A percentile compares a stretch with the other conserved stretches of the same genome.
These are phyloP conservation scores for Pseudopithomyces maydicus DNA, from an alignment of 2,329 filamentous ascomycete species.

Conservation along the genomic window DNA sequence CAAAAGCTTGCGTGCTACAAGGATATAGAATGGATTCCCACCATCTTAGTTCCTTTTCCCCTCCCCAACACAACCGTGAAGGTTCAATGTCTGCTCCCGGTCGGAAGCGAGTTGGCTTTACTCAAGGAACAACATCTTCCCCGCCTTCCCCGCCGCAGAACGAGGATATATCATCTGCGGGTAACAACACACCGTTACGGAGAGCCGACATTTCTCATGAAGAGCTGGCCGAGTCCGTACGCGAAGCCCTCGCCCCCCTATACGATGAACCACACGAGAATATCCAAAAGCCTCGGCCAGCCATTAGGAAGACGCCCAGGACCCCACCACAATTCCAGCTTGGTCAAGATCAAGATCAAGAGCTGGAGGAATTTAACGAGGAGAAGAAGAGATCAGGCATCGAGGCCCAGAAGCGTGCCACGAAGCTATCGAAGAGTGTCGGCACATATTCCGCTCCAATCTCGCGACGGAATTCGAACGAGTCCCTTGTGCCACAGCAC, in stretches of 20 bases:
- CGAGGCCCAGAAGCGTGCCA: constrained; percentile 41
- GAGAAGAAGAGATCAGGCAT: constrained; percentile 42
- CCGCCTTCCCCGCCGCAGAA: constrained; percentile 24
- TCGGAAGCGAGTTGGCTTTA: constrained; percentile 44
- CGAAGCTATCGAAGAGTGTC: constrained; percentile 40
- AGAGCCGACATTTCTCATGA: constrained; percentile 41
- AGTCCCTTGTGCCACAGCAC: constrained; percentile 25
- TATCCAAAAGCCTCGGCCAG: constrained; percentile 43
- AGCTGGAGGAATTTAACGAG: constrained; percentile 41
- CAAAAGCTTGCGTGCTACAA: constrained; percentile 3
- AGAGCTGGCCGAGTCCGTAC: constrained; percentile 42
- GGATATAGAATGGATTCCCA: constrained; percentile 33
- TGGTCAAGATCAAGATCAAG: constrained; percentile 42
- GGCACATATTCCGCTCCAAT: constrained; percentile 42
- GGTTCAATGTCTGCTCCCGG: constrained; percentile 34
- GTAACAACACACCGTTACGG: constrained; percentile 35
- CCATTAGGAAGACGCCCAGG: constrained; percentile 40
- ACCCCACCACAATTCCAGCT: constrained; percentile 41
- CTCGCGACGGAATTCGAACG: constrained; percentile 43
- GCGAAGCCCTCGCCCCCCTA: constrained; percentile 34
- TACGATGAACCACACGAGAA: constrained; percentile 21
- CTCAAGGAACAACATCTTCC: constrained; percentile 22
- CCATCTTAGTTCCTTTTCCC: background rate
- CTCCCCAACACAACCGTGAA: constrained; percentile 15
- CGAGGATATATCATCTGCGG: constrained; percentile 32